A percentile compares a stretch with the other conserved stretches of the same genome.
Conservation (phyloP, 2,329 filamentous ascomycete genomes). For the Colletotrichum horii region DNA sequence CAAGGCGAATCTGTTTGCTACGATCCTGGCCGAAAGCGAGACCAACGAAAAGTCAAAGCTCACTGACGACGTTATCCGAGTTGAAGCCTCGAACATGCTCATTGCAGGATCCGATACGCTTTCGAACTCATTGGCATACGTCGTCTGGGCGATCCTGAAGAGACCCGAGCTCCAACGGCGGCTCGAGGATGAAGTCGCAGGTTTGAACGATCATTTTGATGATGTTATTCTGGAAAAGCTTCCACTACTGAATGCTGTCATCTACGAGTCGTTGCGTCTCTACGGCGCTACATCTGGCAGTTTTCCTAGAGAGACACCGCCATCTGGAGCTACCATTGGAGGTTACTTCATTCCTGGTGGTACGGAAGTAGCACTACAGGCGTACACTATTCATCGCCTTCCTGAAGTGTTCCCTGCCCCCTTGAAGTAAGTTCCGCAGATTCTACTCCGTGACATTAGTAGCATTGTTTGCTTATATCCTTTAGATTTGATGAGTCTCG, state of each 20-base stretch:
- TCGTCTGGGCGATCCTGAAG: conserved; percentile 44
- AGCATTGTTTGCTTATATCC: neutral
- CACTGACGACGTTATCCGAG: conserved; percentile 35
- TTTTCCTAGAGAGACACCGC: conserved; percentile 45
- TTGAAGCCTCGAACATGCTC: conserved; percentile 49
- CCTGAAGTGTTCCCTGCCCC: conserved; percentile 45
- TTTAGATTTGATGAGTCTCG: conserved; percentile 9
- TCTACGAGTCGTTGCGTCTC: conserved; percentile 51
- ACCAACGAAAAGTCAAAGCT: neutral
- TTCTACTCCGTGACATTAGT: neutral
- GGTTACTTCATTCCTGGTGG: conserved; percentile 45
- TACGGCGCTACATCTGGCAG: conserved; percentile 42
- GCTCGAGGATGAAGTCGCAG: conserved; percentile 39
- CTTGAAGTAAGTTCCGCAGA: conserved; percentile 17
- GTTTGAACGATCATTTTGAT: conserved; percentile 22
- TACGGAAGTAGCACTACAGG: conserved; percentile 44
- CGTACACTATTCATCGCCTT: conserved; percentile 52
- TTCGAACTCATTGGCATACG: conserved; percentile 52
- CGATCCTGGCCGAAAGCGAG: neutral
- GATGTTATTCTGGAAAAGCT: conserved; percentile 39
- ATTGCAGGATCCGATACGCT: conserved; percentile 59
- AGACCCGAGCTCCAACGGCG: conserved; percentile 31
- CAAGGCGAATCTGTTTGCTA: neutral
- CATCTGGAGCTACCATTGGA: conserved; percentile 39
- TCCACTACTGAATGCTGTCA: conserved; percentile 44